Conservation (phyloP, 108 stramenopile species). For the Nannochloropsis oceanica region DNA sequence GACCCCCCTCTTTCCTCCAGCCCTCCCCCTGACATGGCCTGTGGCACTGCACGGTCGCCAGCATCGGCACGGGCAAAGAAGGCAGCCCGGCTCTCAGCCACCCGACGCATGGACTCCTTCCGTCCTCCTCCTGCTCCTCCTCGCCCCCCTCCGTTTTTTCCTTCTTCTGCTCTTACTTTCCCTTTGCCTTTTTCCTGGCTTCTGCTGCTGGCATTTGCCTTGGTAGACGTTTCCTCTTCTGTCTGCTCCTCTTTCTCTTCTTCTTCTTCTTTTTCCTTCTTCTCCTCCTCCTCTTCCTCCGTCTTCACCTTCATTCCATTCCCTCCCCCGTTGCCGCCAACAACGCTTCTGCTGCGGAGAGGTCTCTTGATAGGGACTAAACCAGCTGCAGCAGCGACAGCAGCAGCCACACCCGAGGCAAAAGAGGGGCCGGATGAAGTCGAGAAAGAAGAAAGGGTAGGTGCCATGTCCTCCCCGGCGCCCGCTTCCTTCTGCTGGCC, state of each 20-base stretch:
- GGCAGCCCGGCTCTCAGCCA: not conserved
- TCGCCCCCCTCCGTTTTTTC: not conserved
- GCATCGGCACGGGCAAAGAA: not conserved
- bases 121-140: not conserved
- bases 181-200: not conserved
- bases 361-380: not conserved
- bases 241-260: not conserved
- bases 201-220: too few relatives aligned
- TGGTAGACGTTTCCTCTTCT: too few relatives aligned
- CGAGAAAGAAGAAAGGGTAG: not conserved
- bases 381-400: too few relatives aligned
- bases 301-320: not conserved
- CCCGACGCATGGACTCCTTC: not conserved
- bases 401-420: not conserved
- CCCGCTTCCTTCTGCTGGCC: not conserved
- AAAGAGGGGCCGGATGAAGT: not conserved
- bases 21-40: not conserved
- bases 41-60: not conserved
- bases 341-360: not conserved
- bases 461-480: not conserved
- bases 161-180: not conserved
- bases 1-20: not conserved
- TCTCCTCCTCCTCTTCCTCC: not conserved
- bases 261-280: not conserved
- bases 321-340: not conserved